Evolutionary conservation across 257 asterid genomes (phyloP), one percentile per base, ranked within the genome.

Genomic region (Solanum gracilifrons): DNA sequence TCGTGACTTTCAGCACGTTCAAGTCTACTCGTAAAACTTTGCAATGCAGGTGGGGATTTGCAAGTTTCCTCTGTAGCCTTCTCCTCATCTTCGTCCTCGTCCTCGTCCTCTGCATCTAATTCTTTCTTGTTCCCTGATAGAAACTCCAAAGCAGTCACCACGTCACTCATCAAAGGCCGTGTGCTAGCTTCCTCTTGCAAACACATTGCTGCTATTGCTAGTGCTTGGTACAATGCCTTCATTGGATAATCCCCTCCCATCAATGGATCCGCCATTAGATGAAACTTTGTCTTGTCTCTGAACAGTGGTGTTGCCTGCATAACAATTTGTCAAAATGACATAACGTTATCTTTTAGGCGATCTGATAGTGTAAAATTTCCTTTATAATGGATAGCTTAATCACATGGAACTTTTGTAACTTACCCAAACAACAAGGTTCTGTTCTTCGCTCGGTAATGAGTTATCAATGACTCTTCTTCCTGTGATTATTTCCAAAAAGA

Each of bases 131-230:
- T 94, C 5, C 79, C 86, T 1, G 93, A 88, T 33, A 95, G 90
- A 89, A 86, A 94, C 64, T 93, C 93, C 85, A 95, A 82, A 20
- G 98, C 98, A 3, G 94, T 92, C 2, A 95, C 98, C 13, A 94
- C 98, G 11, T 95, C 98, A 0, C 94, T 90, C 18, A 95, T 95
- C 87, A 92, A 86, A 35, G 98, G 98, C 10, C 98, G 93, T 13
- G 92, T 89, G 20, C 89, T 10, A 3, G 95, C 90, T 76, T 95
- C 97, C 85, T 94, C 98, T 87, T 95, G 98, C 0, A 95, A 93
- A 43, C 98, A 95, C 98, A 95, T 95, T 20, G 98, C 98, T 46
- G 98, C 98, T 10, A 95, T 91, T 7, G 94, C 98, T 46, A 95
- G 94, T 86, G 98, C 98, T 91, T 94, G 98, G 76, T 90, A 90